Evolutionary conservation across 192 early-diverging fungal genomes (phyloP).

Genomic region (Geosiphon pyriformis): DNA sequence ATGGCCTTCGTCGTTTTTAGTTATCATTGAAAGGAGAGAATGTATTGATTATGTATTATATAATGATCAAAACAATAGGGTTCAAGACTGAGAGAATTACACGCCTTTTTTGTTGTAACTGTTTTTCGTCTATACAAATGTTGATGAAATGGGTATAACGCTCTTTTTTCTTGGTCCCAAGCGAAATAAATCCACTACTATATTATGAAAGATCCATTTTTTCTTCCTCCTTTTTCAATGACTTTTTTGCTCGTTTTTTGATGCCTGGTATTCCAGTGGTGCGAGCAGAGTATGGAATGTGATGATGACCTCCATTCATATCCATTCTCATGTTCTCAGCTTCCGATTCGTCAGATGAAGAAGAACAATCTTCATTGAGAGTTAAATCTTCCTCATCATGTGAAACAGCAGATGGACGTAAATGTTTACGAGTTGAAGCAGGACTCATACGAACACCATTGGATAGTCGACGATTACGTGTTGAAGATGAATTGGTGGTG

Average conservation of each 20-base stretch:
- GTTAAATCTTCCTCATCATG: constrained; percentile 10
- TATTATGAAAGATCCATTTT: constrained; percentile 17
- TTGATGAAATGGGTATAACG: too few species aligned
- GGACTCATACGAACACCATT: not conserved
- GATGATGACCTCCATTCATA: constrained; percentile 1
- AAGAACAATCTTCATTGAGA: not conserved
- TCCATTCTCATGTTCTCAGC: constrained; percentile 16
- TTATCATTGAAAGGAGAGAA: too few species aligned
- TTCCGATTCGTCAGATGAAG: constrained; percentile 15
- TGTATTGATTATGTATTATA: too few species aligned
- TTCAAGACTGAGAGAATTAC: too few species aligned
- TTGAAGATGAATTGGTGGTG: not conserved
- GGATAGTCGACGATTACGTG: constrained; percentile 7
- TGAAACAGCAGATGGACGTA: not conserved
- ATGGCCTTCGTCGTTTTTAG: too few species aligned
- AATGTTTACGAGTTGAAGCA: not conserved
- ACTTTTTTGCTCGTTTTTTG: not conserved
- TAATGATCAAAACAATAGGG: too few species aligned
- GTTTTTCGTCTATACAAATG: too few species aligned
- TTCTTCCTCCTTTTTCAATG: not conserved
- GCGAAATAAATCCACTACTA: too few species aligned
- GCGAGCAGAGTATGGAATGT: not conserved
- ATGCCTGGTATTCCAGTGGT: not conserved
- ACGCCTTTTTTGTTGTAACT: too few species aligned
- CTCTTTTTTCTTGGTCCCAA: too few species aligned